Conservation (phyloP, 495 filamentous ascomycete species). For the Hypoxylon perforatum region DNA sequence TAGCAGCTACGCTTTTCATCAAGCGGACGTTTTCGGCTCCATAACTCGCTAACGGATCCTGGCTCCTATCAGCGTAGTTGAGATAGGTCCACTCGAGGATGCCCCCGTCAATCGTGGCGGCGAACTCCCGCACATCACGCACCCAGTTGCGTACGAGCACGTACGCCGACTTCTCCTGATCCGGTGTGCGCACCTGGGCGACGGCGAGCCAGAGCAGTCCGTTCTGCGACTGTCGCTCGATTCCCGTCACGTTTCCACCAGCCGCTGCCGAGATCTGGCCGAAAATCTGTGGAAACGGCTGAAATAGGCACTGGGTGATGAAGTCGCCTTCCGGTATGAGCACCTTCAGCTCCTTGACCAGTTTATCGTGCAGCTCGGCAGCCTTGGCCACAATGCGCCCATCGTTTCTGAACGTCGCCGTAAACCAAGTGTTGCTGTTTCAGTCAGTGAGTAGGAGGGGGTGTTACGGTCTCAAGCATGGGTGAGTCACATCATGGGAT, state of each 20-base stretch:
- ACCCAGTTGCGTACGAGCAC: not conserved
- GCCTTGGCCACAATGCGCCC: not conserved
- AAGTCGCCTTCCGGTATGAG: not conserved
- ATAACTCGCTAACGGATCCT: conserved; percentile 61
- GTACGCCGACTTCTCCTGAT: not conserved
- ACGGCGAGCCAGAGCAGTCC: not conserved
- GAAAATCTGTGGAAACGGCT: not conserved
- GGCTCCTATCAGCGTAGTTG: conserved; percentile 56
- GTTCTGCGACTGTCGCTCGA: not conserved
- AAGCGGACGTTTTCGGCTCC: conserved; percentile 54
- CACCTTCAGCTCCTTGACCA: not conserved
- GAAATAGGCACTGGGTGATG: not conserved
- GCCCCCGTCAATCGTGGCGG: not conserved
- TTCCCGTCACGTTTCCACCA: not conserved
- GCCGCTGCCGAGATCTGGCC: not conserved
- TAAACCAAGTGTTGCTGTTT: not conserved
- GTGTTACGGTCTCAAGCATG: no score
- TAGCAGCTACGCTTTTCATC: conserved; percentile 49
- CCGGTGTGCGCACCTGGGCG: not conserved
- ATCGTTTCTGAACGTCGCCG: not conserved
- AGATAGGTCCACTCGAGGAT: not conserved
- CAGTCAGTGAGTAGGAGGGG: no score
- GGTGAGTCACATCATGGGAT: no score
- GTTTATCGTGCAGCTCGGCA: not conserved
- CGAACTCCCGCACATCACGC: not conserved